These are phyloP conservation scores for Naganishia kalamii DNA, from an alignment of 768 basidiomycete genomes.

Conservation along the genomic window DNA sequence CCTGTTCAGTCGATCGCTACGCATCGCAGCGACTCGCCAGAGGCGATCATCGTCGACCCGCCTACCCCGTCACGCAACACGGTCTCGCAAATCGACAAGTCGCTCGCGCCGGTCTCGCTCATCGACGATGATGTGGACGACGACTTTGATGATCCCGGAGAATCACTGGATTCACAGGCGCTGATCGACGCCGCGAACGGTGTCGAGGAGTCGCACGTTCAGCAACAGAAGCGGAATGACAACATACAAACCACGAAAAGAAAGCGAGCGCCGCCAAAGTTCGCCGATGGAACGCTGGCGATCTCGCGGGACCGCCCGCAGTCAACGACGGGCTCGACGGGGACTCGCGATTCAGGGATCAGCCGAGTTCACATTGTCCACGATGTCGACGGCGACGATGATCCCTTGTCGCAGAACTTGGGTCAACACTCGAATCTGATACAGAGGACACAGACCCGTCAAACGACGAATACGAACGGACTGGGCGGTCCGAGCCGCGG, in stretches of 20 bases:
- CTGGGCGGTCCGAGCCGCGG: too few species aligned
- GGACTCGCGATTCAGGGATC: background rate
- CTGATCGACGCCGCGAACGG: background rate
- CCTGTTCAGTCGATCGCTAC: background rate
- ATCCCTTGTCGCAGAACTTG: background rate
- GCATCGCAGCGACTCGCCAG: background rate
- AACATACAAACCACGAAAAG: background rate
- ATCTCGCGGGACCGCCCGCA: background rate
- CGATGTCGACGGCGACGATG: background rate
- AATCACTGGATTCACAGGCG: background rate
- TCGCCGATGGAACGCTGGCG: background rate
- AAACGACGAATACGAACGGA: background rate
- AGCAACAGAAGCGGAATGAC: background rate
- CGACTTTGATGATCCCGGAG: conserved; percentile 1
- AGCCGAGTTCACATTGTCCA: background rate
- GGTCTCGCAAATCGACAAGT: background rate
- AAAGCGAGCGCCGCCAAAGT: background rate
- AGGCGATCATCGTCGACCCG: background rate
- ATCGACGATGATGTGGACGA: background rate
- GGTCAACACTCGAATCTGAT: background rate
- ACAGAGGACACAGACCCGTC: background rate
- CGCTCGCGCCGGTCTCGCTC: background rate
- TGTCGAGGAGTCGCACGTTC: background rate
- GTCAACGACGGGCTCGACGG: background rate
- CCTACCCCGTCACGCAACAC: background rate